Evolutionary conservation across 257 asterid species (phyloP).

Genomic region (Paulownia fortunei): DNA sequence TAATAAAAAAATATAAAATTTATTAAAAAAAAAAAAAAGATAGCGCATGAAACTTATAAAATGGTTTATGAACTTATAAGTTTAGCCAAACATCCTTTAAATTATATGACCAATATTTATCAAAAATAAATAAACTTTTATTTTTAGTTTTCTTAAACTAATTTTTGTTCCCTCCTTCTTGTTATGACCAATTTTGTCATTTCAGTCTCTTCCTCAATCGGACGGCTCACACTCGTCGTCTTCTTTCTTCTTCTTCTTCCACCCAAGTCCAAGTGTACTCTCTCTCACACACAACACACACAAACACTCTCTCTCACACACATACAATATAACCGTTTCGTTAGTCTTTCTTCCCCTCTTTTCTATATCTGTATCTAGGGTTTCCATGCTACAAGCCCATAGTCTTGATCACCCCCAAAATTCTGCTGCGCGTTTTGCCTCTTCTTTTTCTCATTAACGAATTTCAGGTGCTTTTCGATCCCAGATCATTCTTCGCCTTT

Average conservation of each 20-base stretch:
- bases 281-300: background rate
- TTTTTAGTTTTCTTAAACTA: too few relatives aligned
- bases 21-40: too few relatives aligned
- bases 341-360: slow-evolving; percentile 1
- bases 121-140: too few relatives aligned
- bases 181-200: slow-evolving; percentile 20
- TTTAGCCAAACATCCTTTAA: too few relatives aligned
- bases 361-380: slow-evolving; percentile 33
- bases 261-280: slow-evolving; percentile 39
- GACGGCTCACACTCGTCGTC: slow-evolving; percentile 44
- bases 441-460: background rate
- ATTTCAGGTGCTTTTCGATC: slow-evolving; percentile 35
- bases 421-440: background rate
- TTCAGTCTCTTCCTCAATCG: background rate
- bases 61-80: too few relatives aligned
- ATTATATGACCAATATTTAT: too few relatives aligned
- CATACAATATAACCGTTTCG: slow-evolving; percentile 16
- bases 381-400: slow-evolving; percentile 18
- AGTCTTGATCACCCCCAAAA: slow-evolving; percentile 6
- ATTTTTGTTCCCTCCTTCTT: too few relatives aligned
- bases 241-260: slow-evolving; percentile 35
- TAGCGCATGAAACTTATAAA: too few relatives aligned
- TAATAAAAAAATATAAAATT: too few relatives aligned
- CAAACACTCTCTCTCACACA: slow-evolving; percentile 10
- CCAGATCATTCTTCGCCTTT: background rate